Conservation (phyloP, 495 filamentous ascomycete genomes). For the Penicillium ucsense region DNA sequence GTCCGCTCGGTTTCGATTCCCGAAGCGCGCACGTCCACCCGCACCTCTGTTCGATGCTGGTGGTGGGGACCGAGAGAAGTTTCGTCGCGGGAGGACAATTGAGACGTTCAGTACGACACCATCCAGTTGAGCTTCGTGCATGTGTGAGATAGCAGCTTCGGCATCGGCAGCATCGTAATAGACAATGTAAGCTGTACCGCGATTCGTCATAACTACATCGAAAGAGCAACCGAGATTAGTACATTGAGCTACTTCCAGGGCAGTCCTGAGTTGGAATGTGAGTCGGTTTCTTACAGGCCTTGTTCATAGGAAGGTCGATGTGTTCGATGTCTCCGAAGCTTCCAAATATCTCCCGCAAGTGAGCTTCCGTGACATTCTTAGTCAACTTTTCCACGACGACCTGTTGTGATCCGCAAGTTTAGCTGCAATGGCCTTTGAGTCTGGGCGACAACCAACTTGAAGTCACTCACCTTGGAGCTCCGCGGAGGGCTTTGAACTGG, state of each 20-base stretch:
- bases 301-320: slow-evolving; percentile 82
- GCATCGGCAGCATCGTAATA: slow-evolving; percentile 71
- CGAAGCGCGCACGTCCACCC: slow-evolving; percentile 23
- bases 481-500: slow-evolving; percentile 31
- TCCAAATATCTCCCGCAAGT: slow-evolving; percentile 87
- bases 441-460: neutral
- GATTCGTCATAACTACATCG: slow-evolving; percentile 68
- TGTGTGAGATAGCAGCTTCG: slow-evolving; percentile 83
- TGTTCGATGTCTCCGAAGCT: slow-evolving; percentile 77
- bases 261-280: no score
- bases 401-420: slow-evolving; percentile 30
- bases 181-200: slow-evolving; percentile 89
- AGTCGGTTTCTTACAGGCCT: slow-evolving; percentile 52
- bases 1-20: slow-evolving; percentile 22
- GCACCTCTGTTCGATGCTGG: slow-evolving; percentile 21
- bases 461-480: slow-evolving; percentile 47
- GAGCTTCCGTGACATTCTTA: slow-evolving; percentile 84
- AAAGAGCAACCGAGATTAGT: neutral
- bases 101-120: slow-evolving; percentile 82
- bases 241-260: neutral
- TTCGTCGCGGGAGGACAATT: slow-evolving; percentile 79
- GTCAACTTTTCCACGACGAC: slow-evolving; percentile 95
- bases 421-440: neutral
- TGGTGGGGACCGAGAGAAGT: slow-evolving; percentile 43
- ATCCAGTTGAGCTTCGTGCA: slow-evolving; percentile 97